Percentiles rank a stretch among this genome's conserved stretches.
Conservation (phyloP, 345 rosid genomes). For the Eucalyptus sideroxylon region DNA sequence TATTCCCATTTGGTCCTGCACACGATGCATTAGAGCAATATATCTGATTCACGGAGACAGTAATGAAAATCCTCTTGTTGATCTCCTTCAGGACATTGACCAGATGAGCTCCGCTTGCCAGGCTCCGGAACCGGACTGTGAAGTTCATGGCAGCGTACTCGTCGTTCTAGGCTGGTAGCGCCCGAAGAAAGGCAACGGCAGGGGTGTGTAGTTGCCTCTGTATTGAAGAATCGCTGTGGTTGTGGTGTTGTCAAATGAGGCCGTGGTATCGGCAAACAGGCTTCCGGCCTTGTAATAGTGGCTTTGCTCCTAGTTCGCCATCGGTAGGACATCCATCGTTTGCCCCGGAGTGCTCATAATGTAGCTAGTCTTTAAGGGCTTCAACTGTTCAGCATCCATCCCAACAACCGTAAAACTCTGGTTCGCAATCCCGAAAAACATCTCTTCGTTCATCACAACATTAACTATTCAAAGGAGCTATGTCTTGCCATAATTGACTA, state of each 20-base stretch:
- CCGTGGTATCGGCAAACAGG: conserved; percentile 5
- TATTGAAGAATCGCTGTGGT: conserved; percentile 5
- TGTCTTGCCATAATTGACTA: not conserved
- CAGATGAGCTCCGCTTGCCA: conserved; percentile 2
- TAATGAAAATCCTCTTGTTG: not conserved
- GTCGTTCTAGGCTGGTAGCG: not conserved
- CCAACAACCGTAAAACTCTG: conserved; percentile 12
- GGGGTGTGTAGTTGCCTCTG: conserved; percentile 4
- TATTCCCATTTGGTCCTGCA: not conserved
- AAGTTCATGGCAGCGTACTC: not conserved
- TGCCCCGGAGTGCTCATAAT: conserved; percentile 28
- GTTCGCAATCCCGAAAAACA: conserved; percentile 8
- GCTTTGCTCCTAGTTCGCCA: conserved; percentile 2
- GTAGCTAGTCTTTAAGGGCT: not conserved
- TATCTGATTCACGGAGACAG: conserved; percentile 1
- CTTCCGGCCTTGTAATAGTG: conserved; percentile 13
- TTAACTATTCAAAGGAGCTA: conserved; percentile 7
- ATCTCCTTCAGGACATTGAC: conserved; percentile 8
- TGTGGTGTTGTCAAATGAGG: conserved; percentile 3
- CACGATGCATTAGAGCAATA: conserved; percentile 4
- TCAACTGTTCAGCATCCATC: conserved; percentile 4
- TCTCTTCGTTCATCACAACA: conserved; percentile 14
- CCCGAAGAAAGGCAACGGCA: conserved; percentile 1
- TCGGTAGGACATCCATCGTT: conserved; percentile 25
- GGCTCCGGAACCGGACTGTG: not conserved